Conservation (phyloP, 148 eudicot species). For the Amaranthus hypochondriacus region DNA sequence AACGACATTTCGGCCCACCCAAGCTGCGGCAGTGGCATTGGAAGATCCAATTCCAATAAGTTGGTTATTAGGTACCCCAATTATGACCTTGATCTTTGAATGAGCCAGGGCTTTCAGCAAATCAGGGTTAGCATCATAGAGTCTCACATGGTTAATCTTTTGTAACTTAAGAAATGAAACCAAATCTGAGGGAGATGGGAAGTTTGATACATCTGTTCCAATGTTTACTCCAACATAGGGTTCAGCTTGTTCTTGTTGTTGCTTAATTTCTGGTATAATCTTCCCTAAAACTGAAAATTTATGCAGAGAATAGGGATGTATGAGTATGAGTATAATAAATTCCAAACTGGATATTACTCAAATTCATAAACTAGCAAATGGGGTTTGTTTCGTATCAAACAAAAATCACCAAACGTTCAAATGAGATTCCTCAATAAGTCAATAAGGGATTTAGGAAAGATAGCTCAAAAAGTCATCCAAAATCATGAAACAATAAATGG, state of each 20-base stretch:
- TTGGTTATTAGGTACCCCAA: slow-evolving; percentile 86
- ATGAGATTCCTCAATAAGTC: too few relatives aligned
- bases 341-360: slow-evolving; percentile 8
- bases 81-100: slow-evolving; percentile 71
- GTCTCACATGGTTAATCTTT: slow-evolving; percentile 68
- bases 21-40: slow-evolving; percentile 74
- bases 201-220: slow-evolving; percentile 68
- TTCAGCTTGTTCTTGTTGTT: slow-evolving; percentile 35
- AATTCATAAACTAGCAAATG: not conserved
- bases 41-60: slow-evolving; percentile 77
- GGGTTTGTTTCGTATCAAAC: not conserved
- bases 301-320: slow-evolving; percentile 2
- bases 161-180: slow-evolving; percentile 61
- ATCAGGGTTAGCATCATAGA: slow-evolving; percentile 62
- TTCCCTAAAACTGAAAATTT: slow-evolving; percentile 28
- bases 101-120: slow-evolving; percentile 63
- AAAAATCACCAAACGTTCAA: not conserved
- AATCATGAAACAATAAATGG: not conserved
- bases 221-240: slow-evolving; percentile 80
- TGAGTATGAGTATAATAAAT: not conserved
- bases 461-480: not conserved
- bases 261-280: slow-evolving; percentile 43
- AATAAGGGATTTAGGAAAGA: too few relatives aligned
- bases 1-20: slow-evolving; percentile 66
- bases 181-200: slow-evolving; percentile 52